Conservation (phyloP, 768 basidiomycete genomes). For the Agaricus blazei region DNA sequence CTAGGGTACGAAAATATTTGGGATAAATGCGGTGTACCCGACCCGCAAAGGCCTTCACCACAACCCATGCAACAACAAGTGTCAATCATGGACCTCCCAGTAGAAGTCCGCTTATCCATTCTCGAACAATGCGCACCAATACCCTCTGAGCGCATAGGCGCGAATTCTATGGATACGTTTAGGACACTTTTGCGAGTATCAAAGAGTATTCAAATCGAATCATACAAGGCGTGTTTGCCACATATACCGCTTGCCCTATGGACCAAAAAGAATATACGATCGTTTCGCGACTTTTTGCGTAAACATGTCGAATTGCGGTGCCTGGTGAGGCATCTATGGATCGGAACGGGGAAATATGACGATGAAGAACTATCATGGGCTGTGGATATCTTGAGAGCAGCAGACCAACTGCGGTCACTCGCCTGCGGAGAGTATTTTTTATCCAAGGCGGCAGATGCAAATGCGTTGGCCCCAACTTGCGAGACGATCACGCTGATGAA, state of each 20-base stretch:
- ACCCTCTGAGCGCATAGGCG: conserved; percentile 2
- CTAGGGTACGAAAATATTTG: not conserved
- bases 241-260: conserved; percentile 27
- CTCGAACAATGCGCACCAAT: conserved; percentile 20
- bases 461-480: not conserved
- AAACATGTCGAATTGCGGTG: conserved; percentile 12
- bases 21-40: not conserved
- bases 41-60: not conserved
- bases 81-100: conserved; percentile 23
- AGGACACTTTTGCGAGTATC: conserved; percentile 29
- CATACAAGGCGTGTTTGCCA: conserved; percentile 29
- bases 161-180: conserved; percentile 24
- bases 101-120: conserved; percentile 26
- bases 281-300: conserved; percentile 22
- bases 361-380: conserved; percentile 5
- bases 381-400: not conserved
- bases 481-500: conserved; percentile 4
- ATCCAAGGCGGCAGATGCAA: not conserved
- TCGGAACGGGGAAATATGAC: conserved; percentile 11
- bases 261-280: conserved; percentile 24
- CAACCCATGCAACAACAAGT: not conserved
- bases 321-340: conserved; percentile 28
- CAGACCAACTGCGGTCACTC: not conserved
- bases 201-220: conserved; percentile 21
- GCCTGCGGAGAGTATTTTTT: conserved; percentile 5